phyloP scores from a whole-genome alignment of 257 asterid species.

The Rubia yunnanensis region DNA sequence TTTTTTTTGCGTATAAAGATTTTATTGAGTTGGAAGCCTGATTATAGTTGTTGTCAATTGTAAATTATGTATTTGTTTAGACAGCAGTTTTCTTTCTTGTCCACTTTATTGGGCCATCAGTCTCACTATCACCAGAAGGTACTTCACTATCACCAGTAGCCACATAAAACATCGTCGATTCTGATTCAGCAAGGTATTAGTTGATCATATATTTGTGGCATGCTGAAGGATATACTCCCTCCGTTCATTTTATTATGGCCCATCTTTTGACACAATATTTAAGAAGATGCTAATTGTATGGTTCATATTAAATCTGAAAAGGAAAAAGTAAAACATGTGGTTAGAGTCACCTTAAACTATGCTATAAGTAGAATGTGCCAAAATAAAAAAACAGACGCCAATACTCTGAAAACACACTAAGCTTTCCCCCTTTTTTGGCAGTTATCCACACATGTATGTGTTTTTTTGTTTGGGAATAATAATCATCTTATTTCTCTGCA shows the following conservation, averaged over 20 bases:
- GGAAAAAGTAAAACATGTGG: too few species aligned
- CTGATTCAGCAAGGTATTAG: not conserved
- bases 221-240: not conserved
- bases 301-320: too few species aligned
- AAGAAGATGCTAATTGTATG: too few species aligned
- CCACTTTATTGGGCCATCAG: not conserved
- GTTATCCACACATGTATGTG: not conserved
- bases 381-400: too few species aligned
- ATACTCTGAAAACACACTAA: not conserved
- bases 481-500: not conserved
- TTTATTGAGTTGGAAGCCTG: conserved; percentile 7
- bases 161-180: not conserved
- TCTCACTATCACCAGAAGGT: not conserved
- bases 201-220: not conserved
- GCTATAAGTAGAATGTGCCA: too few species aligned
- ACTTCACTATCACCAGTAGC: not conserved
- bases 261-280: too few species aligned
- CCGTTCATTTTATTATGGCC: too few species aligned
- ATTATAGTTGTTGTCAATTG: not conserved
- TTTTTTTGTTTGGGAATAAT: not conserved
- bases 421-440: not conserved
- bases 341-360: too few species aligned
- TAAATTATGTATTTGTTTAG: not conserved
- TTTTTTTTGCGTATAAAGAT: not conserved
- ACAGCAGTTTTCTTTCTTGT: not conserved